These are phyloP conservation scores for Rosellinia necatrix DNA, from an alignment of 2,329 filamentous ascomycete genomes.

Conservation along the genomic window DNA sequence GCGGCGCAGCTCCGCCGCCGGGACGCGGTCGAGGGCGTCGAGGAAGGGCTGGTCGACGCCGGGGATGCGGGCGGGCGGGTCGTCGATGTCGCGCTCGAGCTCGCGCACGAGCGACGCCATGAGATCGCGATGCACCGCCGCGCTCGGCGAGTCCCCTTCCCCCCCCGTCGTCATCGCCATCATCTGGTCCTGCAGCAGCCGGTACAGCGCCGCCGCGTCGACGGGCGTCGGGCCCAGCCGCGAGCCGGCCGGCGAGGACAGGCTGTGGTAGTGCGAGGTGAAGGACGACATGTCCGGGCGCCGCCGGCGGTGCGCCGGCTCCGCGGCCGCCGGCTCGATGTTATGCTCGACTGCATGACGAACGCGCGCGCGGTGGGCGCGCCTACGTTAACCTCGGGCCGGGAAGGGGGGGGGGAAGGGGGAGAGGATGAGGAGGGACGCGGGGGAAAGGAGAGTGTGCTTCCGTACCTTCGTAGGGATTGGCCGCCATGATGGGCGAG, in stretches of 20 bases:
- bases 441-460: no score
- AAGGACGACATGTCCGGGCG: constrained; percentile 70
- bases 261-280: constrained; percentile 61
- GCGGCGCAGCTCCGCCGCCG: constrained; percentile 51
- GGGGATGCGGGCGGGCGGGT: constrained; percentile 55
- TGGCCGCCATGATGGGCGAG: constrained; percentile 38
- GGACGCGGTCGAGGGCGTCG: constrained; percentile 63
- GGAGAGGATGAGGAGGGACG: no score
- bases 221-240: constrained; percentile 64
- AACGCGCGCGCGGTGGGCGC: background rate
- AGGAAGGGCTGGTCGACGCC: constrained; percentile 65
- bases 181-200: constrained; percentile 63
- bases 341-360: constrained; percentile 63
- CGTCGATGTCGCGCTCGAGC: constrained; percentile 56
- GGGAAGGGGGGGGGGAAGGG: no score
- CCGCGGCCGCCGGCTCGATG: constrained; percentile 52
- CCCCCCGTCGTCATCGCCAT: no score
- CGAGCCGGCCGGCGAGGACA: constrained; percentile 50
- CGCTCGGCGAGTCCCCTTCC: no score
- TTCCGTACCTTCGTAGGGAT: constrained; percentile 42
- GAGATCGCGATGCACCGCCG: constrained; percentile 52
- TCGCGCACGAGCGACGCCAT: constrained; percentile 53
- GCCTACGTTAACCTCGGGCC: background rate
- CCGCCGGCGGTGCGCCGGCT: constrained; percentile 48
- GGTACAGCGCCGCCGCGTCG: constrained; percentile 61